These are phyloP conservation scores for Aspergillus heteromorphus DNA, from an alignment of 495 filamentous ascomycete genomes.

Conservation along the genomic window DNA sequence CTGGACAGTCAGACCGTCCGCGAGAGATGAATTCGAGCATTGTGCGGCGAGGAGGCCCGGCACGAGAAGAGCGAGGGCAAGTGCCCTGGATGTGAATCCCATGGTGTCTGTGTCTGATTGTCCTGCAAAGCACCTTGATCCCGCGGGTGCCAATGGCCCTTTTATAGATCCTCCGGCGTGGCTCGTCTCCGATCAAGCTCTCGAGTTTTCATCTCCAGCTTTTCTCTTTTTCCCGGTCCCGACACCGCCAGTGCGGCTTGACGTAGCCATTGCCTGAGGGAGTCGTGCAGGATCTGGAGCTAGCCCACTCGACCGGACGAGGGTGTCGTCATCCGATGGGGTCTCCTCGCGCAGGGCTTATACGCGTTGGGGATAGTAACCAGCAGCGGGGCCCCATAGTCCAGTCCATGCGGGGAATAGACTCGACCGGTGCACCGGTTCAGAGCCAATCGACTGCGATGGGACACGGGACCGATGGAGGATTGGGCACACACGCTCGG, in stretches of 20 bases:
- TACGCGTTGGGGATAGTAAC: not conserved
- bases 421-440: not conserved
- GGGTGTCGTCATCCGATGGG: not conserved
- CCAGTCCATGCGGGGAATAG: not conserved
- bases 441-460: not conserved
- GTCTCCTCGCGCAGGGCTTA: not conserved
- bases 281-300: not conserved
- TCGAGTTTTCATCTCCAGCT: not conserved
- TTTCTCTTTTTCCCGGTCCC: not conserved
- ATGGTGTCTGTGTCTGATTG: not conserved
- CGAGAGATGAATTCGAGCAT: not conserved
- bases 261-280: not conserved
- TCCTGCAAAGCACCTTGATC: not conserved
- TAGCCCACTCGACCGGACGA: not conserved
- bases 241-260: not conserved
- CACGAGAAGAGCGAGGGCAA: not conserved
- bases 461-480: not conserved
- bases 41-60: not conserved
- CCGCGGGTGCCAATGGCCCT: not conserved
- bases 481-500: not conserved
- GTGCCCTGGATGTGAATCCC: not conserved
- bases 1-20: not conserved
- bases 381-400: not conserved
- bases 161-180: not conserved
- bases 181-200: not conserved